Percentiles rank a stretch among this genome's conserved stretches.
phyloP scores from a whole-genome alignment of 139 green algal genomes.

The Nannochloris sp. region DNA sequence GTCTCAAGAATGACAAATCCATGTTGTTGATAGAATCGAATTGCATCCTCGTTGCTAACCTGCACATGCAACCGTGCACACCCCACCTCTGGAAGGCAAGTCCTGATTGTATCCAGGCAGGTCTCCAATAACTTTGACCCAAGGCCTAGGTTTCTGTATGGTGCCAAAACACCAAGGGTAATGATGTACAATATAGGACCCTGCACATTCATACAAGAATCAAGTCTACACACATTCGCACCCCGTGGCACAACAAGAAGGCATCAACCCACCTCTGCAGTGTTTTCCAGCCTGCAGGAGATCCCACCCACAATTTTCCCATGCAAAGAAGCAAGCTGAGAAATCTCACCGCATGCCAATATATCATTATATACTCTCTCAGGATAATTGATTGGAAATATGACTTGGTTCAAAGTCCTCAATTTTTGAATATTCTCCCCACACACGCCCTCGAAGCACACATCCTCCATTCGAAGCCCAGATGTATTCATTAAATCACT shows the following conservation, averaged over 20 bases:
- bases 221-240: not conserved
- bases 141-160: slow-evolving; percentile 64
- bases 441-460: slow-evolving; percentile 21
- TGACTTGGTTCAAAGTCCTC: slow-evolving; percentile 55
- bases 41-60: slow-evolving; percentile 61
- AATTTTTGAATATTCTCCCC: slow-evolving; percentile 59
- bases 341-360: slow-evolving; percentile 33
- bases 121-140: slow-evolving; percentile 25
- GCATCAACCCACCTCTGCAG: slow-evolving; percentile 16
- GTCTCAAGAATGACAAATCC: slow-evolving; percentile 33
- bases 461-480: not conserved
- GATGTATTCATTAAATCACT: too few species aligned
- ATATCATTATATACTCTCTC: slow-evolving; percentile 45
- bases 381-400: slow-evolving; percentile 75
- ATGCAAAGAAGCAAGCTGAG: slow-evolving; percentile 44
- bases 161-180: slow-evolving; percentile 75
- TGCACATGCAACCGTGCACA: slow-evolving; percentile 66
- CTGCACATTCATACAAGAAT: slow-evolving; percentile 5
- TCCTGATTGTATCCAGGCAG: slow-evolving; percentile 9
- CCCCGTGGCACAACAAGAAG: not conserved
- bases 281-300: slow-evolving; percentile 55
- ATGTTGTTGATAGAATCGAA: slow-evolving; percentile 53
- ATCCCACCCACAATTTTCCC: slow-evolving; percentile 54
- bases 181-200: slow-evolving; percentile 72
- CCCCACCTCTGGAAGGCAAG: slow-evolving; percentile 23